phyloP scores from a whole-genome alignment of 2,329 filamentous ascomycete genomes.

The Ophiobolus disseminans region DNA sequence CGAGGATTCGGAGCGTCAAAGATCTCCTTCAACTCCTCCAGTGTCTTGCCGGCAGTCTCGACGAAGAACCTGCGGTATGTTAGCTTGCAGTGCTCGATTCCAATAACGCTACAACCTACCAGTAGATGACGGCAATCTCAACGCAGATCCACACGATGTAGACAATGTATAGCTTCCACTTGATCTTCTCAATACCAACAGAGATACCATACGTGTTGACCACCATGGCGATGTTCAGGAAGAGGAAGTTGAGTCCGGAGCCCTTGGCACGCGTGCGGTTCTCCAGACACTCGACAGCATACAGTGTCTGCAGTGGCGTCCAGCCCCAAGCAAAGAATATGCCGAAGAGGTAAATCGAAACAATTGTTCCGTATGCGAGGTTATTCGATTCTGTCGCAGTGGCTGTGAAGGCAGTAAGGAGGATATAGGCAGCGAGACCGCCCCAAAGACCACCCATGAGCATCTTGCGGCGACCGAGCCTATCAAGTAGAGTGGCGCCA shows the following conservation, averaged over 20 bases:
- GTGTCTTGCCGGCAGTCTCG: slow-evolving; percentile 42
- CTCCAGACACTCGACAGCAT: slow-evolving; percentile 49
- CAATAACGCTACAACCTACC: slow-evolving; percentile 4
- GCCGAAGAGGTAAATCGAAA: slow-evolving; percentile 51
- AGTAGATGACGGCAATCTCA: slow-evolving; percentile 37
- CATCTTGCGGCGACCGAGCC: slow-evolving; percentile 45
- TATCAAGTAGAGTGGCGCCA: slow-evolving; percentile 46
- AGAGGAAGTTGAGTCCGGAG: slow-evolving; percentile 42
- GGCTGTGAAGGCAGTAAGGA: slow-evolving; percentile 49
- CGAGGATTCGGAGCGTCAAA: slow-evolving; percentile 40
- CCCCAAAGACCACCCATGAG: slow-evolving; percentile 47
- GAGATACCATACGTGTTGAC: slow-evolving; percentile 45
- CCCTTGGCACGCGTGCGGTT: slow-evolving; percentile 50
- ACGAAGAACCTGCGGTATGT: slow-evolving; percentile 37
- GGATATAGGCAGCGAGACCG: slow-evolving; percentile 42
- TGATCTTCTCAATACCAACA: slow-evolving; percentile 41
- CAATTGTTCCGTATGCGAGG: slow-evolving; percentile 48
- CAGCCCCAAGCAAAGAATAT: slow-evolving; percentile 52
- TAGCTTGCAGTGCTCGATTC: slow-evolving; percentile 1
- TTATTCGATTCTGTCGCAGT: slow-evolving; percentile 30
- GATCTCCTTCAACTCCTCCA: slow-evolving; percentile 42
- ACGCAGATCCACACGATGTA: slow-evolving; percentile 44
- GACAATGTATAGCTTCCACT: slow-evolving; percentile 42
- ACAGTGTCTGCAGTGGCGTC: slow-evolving; percentile 51
- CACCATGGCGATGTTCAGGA: slow-evolving; percentile 44